Evolutionary conservation across 495 filamentous ascomycete genomes (phyloP).

Genomic region (Xylaria castorea): DNA sequence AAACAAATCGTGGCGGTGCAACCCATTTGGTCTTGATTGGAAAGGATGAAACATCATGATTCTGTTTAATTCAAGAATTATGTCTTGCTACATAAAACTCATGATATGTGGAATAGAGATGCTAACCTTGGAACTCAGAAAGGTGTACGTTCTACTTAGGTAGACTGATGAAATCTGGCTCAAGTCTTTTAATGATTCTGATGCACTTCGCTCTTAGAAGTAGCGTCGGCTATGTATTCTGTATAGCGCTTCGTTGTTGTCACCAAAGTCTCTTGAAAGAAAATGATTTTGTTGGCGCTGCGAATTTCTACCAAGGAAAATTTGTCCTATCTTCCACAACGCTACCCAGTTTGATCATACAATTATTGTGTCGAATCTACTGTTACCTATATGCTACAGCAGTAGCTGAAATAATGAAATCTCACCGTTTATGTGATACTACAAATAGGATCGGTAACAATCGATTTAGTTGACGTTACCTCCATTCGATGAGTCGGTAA

Average conservation of each 20-base stretch:
- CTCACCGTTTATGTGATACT: neutral
- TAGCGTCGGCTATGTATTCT: neutral
- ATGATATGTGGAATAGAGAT: neutral
- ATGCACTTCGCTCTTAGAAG: neutral
- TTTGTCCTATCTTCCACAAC: neutral
- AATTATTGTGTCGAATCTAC: neutral
- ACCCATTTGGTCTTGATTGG: neutral
- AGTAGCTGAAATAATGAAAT: neutral
- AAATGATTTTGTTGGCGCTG: neutral
- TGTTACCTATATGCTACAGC: neutral
- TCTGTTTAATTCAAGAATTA: neutral
- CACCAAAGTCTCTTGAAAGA: neutral
- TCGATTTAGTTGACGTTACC: neutral
- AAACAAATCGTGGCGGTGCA: conserved; percentile 15
- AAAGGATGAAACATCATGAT: too few species aligned
- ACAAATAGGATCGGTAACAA: neutral
- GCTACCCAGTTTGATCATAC: neutral
- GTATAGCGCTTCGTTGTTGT: too few species aligned
- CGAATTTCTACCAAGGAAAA: neutral
- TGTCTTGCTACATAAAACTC: neutral
- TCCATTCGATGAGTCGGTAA: neutral
- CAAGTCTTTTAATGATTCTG: neutral
- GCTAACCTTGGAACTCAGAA: neutral
- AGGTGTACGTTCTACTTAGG: too few species aligned
- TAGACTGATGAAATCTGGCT: neutral